Conservation (phyloP, 2,329 filamentous ascomycete genomes). For the Pestalotiopsis sp. region DNA sequence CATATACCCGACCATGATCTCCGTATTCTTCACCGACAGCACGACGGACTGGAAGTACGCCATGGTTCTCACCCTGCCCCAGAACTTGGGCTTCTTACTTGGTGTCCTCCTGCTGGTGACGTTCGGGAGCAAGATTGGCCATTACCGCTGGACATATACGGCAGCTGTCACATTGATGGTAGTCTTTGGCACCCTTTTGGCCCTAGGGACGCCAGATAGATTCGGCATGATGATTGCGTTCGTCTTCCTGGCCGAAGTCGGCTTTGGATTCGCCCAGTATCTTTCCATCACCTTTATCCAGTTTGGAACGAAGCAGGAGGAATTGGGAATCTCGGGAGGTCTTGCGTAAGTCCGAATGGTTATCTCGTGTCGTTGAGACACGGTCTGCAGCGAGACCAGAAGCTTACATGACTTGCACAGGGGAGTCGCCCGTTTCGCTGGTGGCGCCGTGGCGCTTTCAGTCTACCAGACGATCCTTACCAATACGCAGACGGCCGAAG, state of each 20-base stretch:
- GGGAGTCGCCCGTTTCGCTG: constrained; percentile 45
- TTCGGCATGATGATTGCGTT: constrained; percentile 50
- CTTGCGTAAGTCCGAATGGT: constrained; percentile 31
- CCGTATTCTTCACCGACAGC: constrained; percentile 38
- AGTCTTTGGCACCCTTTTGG: constrained; percentile 47
- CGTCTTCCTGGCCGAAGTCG: constrained; percentile 45
- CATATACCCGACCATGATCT: constrained; percentile 50
- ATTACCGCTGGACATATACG: constrained; percentile 50
- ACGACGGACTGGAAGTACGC: constrained; percentile 35
- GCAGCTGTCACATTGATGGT: constrained; percentile 48
- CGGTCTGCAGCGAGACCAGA: neutral
- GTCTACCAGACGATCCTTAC: constrained; percentile 44
- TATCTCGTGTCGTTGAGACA: neutral
- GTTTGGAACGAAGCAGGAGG: constrained; percentile 50
- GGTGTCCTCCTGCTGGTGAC: constrained; percentile 43
- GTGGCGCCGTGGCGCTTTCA: constrained; percentile 42
- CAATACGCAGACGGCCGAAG: constrained; percentile 35
- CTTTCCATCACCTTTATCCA: constrained; percentile 51
- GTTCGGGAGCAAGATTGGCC: constrained; percentile 43
- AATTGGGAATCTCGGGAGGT: constrained; percentile 47
- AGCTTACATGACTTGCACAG: constrained; percentile 12
- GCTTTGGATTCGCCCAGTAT: constrained; percentile 50
- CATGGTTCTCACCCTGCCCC: constrained; percentile 41
- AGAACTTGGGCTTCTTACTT: constrained; percentile 45
- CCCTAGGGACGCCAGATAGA: constrained; percentile 42